Evolutionary conservation across 768 basidiomycete species (phyloP).

Genomic region (Termitomyces sp.): DNA sequence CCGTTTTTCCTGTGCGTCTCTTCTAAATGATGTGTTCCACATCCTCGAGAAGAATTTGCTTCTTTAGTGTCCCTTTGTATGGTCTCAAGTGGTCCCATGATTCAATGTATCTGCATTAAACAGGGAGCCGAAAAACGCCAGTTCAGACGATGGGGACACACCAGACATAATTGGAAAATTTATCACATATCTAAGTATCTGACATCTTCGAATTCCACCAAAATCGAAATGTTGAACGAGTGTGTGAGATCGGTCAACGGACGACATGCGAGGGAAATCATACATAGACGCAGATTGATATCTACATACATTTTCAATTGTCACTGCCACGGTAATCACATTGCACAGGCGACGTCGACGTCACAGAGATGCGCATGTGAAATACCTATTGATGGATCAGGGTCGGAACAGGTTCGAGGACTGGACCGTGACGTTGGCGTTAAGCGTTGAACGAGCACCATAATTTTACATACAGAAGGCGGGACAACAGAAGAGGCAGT

Average conservation of each 20-base stretch:
- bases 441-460: not conserved
- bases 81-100: not conserved
- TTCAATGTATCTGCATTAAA: not conserved
- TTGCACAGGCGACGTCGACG: not conserved
- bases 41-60: not conserved
- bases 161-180: not conserved
- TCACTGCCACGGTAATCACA: not conserved
- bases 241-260: not conserved
- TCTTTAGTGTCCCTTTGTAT: not conserved
- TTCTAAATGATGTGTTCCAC: not conserved
- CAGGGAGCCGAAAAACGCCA: not conserved
- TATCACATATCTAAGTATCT: not conserved
- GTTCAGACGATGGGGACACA: not conserved
- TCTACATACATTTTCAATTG: not conserved
- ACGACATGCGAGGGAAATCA: not conserved
- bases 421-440: too few species aligned
- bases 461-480: not conserved
- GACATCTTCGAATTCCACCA: not conserved
- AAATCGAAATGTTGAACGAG: not conserved
- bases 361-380: not conserved
- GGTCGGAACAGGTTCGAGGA: not conserved
- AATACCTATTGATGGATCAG: not conserved
- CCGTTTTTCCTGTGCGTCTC: too few species aligned
- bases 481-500: not conserved
- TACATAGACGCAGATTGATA: too few species aligned